These are phyloP conservation scores for Rhizodiscina lignyota DNA, from an alignment of 495 filamentous ascomycete species.

Conservation along the genomic window DNA sequence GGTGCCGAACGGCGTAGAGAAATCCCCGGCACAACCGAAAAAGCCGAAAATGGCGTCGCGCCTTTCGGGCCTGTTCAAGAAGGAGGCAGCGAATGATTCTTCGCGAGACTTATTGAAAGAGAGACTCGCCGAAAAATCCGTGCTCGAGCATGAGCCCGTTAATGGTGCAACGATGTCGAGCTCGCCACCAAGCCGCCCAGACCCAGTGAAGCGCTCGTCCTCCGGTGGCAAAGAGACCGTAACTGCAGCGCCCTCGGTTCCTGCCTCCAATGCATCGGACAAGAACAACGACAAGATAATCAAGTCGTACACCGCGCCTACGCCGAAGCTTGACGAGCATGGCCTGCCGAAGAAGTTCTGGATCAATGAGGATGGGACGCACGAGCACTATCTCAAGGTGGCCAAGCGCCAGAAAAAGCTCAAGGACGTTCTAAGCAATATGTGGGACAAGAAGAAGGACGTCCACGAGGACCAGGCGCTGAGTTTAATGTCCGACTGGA, in stretches of 20 bases:
- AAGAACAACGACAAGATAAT: constrained; percentile 1
- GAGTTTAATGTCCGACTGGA: constrained; percentile 89
- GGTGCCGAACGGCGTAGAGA: too few species aligned
- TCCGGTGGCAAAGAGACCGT: background rate
- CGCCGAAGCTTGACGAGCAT: too few species aligned
- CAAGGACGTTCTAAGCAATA: constrained; percentile 72
- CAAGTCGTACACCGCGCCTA: too few species aligned
- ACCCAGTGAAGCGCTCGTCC: constrained; percentile 5
- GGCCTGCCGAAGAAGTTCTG: constrained; percentile 38
- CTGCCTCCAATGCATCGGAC: background rate
- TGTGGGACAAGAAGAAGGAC: constrained; percentile 60
- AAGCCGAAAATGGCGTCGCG: constrained; percentile 21
- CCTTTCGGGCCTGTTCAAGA: constrained; percentile 23
- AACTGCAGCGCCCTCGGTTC: constrained; percentile 12
- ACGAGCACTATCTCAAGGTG: constrained; percentile 75
- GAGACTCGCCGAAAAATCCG: constrained; percentile 10
- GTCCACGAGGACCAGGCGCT: constrained; percentile 62
- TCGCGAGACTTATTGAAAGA: constrained; percentile 7
- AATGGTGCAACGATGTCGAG: too few species aligned
- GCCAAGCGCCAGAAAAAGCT: constrained; percentile 88
- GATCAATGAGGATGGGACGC: constrained; percentile 44
- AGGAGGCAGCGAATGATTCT: constrained; percentile 12
- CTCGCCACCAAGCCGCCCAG: background rate
- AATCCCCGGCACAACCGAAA: constrained; percentile 7
- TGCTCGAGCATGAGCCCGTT: constrained; percentile 8